Percentiles rank a stretch among this genome's conserved stretches.
Conservation (phyloP, 2,329 filamentous ascomycete genomes). For the Dryadomyces quercivorus region DNA sequence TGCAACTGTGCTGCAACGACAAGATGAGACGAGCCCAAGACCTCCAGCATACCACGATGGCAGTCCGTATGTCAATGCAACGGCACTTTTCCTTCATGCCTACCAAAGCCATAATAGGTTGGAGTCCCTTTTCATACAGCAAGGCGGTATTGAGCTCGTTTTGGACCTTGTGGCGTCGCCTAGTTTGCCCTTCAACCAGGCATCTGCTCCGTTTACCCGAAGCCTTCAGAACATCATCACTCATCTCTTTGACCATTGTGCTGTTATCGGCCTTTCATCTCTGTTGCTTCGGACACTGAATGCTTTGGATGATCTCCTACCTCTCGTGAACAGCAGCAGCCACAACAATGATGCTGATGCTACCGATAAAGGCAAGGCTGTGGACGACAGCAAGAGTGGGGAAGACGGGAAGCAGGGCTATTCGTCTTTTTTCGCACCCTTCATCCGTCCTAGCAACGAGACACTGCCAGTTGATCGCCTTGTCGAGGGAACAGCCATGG, state of each 20-base stretch:
- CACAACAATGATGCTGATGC: neutral
- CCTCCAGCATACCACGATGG: slow-evolving; percentile 25
- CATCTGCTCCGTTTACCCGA: slow-evolving; percentile 53
- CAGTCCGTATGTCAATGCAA: slow-evolving; percentile 60
- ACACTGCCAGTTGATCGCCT: slow-evolving; percentile 23
- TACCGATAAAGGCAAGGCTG: neutral
- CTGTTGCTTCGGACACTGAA: slow-evolving; percentile 62
- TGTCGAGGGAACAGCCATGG: slow-evolving; percentile 58
- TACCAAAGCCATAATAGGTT: slow-evolving; percentile 66
- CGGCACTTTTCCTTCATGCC: slow-evolving; percentile 61
- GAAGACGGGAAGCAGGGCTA: slow-evolving; percentile 11
- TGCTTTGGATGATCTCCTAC: slow-evolving; percentile 54
- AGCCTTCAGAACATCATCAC: slow-evolving; percentile 64
- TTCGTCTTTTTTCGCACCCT: slow-evolving; percentile 58
- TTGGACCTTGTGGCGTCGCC: slow-evolving; percentile 75
- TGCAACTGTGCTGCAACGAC: slow-evolving; percentile 10
- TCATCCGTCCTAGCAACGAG: slow-evolving; percentile 36
- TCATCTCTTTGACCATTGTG: slow-evolving; percentile 66
- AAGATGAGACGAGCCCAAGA: neutral
- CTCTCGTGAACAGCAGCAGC: slow-evolving; percentile 39
- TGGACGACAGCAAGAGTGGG: neutral
- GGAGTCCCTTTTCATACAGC: slow-evolving; percentile 62
- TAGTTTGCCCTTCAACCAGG: slow-evolving; percentile 64
- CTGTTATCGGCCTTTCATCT: slow-evolving; percentile 70
- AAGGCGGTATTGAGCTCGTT: slow-evolving; percentile 70